These are phyloP conservation scores for Fusarium tuaranense DNA, from an alignment of 2,329 filamentous ascomycete genomes.

Conservation along the genomic window DNA sequence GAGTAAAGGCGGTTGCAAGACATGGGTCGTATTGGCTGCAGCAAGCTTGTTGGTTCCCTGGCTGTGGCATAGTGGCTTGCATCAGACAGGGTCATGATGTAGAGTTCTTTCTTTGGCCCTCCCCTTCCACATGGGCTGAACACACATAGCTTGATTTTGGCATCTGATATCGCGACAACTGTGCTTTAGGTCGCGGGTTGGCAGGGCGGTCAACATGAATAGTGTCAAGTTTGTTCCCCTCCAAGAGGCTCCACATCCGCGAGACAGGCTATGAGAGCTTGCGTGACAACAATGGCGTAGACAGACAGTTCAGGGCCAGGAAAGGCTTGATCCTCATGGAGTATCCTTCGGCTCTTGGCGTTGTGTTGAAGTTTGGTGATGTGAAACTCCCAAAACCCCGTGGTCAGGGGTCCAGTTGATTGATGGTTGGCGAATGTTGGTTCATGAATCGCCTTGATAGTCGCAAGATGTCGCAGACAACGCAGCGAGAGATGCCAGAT, in stretches of 20 bases:
- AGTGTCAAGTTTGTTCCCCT: background rate
- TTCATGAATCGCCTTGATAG: conserved; percentile 35
- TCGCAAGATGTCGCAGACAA: conserved; percentile 54
- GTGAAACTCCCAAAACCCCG: conserved; percentile 19
- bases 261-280: conserved; percentile 20
- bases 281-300: conserved; percentile 22
- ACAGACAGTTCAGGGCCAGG: conserved; percentile 10
- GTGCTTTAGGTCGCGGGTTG: conserved; percentile 2
- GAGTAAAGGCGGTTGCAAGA: conserved; percentile 12
- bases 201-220: conserved; percentile 2
- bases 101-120: conserved; percentile 2
- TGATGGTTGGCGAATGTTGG: conserved; percentile 38
- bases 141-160: background rate
- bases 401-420: conserved; percentile 10
- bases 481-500: conserved; percentile 55
- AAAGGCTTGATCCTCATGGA: conserved; percentile 9
- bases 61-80: conserved; percentile 38
- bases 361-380: conserved; percentile 18
- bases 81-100: conserved; percentile 21
- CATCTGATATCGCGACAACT: conserved; percentile 1
- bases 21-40: conserved; percentile 14
- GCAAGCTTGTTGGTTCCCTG: conserved; percentile 25
- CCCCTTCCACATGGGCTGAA: conserved; percentile 9
- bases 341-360: conserved; percentile 6
- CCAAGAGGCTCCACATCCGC: conserved; percentile 3